Base-by-base conservation (phyloP, 371 early-diverging fungal genomes). In the Apophysomyces ossiformis region DNA sequence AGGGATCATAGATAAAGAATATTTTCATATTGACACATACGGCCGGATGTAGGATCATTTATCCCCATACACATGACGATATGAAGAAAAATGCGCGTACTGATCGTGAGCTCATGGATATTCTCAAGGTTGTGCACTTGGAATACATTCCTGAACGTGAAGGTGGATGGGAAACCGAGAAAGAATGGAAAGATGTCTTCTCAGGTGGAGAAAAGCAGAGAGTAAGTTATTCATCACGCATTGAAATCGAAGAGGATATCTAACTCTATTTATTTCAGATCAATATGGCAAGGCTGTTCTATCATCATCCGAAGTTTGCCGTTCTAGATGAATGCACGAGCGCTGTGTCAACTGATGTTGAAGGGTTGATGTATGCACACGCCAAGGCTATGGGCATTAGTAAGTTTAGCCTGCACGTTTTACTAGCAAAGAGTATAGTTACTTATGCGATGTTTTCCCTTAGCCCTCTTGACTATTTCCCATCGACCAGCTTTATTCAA, bases 121-220 rank as follows among this genome's bases (percentile, higher is more conserved):
- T 94, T 61, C 75, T 95, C 46, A 69, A 85, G 35, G 81, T 87
- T 21, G 91, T 95, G 7, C 90, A 93, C 59, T 76, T 96, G 57
- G 88, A 81, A 0, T 78, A 84, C 60, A 85, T 96, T 38, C 93
- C 91, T 39, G 88, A 85, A 12, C 86, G 95, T 68, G 93, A 94
- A 84, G 94, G 93, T 54, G 95, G 96, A 5, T 95, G 91, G 88
- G 93, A 95, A 66, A 89, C 92, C 11, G 74, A 85, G 60, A 92
- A 93, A 66, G 95, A 96, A 77, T 96, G 96, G 96, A 93, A 91
- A 72, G 92, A 93, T 78, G 92, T 93, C 11, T 89, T 96, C 41
- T 90, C 93, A 41, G 95, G 95, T 13, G 96, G 96, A 56, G 96
- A 96, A 76, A 96, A 94, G 76, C 95, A 95, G 76, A 83, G 94